phyloP scores from a whole-genome alignment of 108 stramenopile genomes.

The Parietichytrium sp. region DNA sequence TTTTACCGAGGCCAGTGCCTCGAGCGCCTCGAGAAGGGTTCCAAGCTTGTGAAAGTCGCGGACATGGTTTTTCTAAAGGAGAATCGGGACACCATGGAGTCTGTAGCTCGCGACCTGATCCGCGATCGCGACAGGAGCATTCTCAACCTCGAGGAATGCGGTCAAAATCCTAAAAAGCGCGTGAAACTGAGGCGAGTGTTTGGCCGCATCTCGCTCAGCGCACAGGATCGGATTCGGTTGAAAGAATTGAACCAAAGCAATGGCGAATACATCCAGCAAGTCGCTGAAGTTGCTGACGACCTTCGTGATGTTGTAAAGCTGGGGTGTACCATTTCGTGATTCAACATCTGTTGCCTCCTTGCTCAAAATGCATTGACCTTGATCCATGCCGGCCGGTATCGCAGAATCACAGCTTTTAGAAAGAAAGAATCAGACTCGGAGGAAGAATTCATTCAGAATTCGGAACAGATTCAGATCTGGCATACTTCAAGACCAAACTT shows the following conservation, averaged over 20 bases:
- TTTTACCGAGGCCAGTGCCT: background rate
- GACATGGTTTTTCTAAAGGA: background rate
- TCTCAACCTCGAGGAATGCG: background rate
- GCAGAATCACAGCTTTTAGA: no score
- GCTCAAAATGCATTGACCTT: no score
- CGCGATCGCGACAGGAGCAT: background rate
- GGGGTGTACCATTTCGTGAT: background rate
- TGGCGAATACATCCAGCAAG: background rate
- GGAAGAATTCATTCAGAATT: no score
- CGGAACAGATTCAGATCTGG: no score
- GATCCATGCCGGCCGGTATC: no score
- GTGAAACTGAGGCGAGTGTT: background rate
- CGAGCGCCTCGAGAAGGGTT: background rate
- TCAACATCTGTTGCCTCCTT: background rate
- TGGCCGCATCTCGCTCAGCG: background rate
- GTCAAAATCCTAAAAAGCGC: background rate
- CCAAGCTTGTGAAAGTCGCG: background rate
- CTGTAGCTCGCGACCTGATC: background rate
- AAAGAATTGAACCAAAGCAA: background rate
- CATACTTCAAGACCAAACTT: no score
- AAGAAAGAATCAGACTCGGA: no score
- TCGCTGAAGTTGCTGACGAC: background rate
- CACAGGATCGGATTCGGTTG: no score
- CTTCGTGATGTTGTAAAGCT: background rate
- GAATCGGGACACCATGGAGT: constrained; percentile 18